These are phyloP conservation scores for Erodium trifolium DNA, from an alignment of 441 rosid genomes.

Conservation along the genomic window DNA sequence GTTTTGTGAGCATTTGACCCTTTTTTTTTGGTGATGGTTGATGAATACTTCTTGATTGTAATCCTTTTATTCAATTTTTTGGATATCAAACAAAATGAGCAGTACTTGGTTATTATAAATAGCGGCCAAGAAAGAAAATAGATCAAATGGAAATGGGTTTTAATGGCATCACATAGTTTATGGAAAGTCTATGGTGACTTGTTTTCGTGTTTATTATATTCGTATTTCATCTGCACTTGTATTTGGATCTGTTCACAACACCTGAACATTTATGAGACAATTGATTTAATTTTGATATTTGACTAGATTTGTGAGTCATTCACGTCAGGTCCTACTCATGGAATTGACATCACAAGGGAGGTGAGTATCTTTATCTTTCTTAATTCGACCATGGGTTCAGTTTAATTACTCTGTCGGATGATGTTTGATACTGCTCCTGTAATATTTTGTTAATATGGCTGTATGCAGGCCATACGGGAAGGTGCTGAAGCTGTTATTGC, in stretches of 20 bases:
- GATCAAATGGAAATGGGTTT: not conserved
- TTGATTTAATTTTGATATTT: slow-evolving; percentile 16
- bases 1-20: not conserved
- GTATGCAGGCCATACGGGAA: slow-evolving; percentile 68
- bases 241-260: not conserved
- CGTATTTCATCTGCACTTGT: not conserved
- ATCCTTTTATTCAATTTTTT: not conserved
- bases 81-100: not conserved
- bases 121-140: not conserved
- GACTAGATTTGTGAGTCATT: slow-evolving; percentile 66
- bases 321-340: slow-evolving; percentile 92
- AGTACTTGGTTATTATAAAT: slow-evolving; percentile 3
- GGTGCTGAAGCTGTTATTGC: slow-evolving; percentile 98
- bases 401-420: slow-evolving; percentile 7
- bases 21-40: not conserved
- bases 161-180: not conserved
- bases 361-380: slow-evolving; percentile 27
- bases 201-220: not conserved
- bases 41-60: not conserved
- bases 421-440: slow-evolving; percentile 4
- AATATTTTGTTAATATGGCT: slow-evolving; percentile 17
- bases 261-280: slow-evolving; percentile 3
- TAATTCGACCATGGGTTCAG: slow-evolving; percentile 13
- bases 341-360: slow-evolving; percentile 89
- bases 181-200: not conserved